Evolutionary conservation across 257 asterid genomes (phyloP).

Genomic region (Coffea eugenioides): DNA sequence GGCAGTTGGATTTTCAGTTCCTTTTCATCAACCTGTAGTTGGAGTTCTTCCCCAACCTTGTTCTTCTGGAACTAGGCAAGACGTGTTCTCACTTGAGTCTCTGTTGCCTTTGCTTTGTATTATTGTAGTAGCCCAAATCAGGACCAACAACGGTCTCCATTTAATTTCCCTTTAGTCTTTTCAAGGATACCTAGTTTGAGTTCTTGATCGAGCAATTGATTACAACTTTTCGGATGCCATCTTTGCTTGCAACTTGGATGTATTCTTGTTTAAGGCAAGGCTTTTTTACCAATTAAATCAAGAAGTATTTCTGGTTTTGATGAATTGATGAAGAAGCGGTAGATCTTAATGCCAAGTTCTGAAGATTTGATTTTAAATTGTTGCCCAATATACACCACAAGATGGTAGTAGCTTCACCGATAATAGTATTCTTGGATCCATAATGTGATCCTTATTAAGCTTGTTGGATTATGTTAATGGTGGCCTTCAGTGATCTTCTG

Average conservation of each 20-base stretch:
- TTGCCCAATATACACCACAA: not conserved
- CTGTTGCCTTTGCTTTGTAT: constrained; percentile 10
- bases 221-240: not conserved
- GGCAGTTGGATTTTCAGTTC: constrained; percentile 49
- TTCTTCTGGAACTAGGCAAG: constrained; percentile 89
- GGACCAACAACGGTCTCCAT: not conserved
- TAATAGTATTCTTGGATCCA: not conserved
- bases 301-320: not conserved
- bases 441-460: not conserved
- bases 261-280: not conserved
- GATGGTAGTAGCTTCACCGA: not conserved
- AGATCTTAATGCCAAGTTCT: not conserved
- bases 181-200: not conserved
- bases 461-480: not conserved
- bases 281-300: not conserved
- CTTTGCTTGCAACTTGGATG: not conserved
- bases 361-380: not conserved
- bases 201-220: not conserved
- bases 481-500: not conserved
- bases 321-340: not conserved
- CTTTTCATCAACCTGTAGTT: constrained; percentile 59
- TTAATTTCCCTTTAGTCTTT: not conserved
- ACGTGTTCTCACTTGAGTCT: constrained; percentile 26
- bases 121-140: not conserved
- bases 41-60: constrained; percentile 88